Conservation (phyloP, 139 green algal genomes). For the Marvania coccoides region DNA sequence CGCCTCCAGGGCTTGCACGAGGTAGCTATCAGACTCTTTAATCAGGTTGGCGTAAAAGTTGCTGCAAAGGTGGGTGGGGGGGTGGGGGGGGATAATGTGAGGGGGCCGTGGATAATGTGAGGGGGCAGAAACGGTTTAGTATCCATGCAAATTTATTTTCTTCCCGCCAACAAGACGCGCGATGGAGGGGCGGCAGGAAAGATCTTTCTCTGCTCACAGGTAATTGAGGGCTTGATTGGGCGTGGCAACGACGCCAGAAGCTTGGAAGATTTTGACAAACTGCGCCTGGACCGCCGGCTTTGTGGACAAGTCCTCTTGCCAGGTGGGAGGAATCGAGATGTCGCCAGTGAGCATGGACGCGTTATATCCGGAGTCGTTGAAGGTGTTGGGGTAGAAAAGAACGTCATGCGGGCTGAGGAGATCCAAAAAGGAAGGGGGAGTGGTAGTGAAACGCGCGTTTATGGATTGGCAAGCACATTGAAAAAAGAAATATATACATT, state of each 20-base stretch:
- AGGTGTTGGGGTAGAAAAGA: constrained; percentile 3
- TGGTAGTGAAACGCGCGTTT: too few relatives aligned
- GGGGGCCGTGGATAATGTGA: too few relatives aligned
- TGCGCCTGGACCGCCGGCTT: constrained; percentile 7
- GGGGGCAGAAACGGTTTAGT: too few relatives aligned
- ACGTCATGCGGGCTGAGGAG: constrained; percentile 22
- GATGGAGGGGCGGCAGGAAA: too few relatives aligned
- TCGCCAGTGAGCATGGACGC: not conserved
- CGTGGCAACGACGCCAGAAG: not conserved
- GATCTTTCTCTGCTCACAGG: too few relatives aligned
- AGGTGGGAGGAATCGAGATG: not conserved
- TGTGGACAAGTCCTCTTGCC: constrained; percentile 1
- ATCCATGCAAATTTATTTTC: too few relatives aligned
- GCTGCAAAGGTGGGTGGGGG: too few relatives aligned
- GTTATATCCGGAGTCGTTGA: not conserved
- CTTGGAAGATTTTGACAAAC: not conserved
- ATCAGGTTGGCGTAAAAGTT: constrained; percentile 21
- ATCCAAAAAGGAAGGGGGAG: too few relatives aligned
- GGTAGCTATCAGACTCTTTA: constrained; percentile 1
- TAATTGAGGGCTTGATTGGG: not conserved
- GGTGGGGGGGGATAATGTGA: too few relatives aligned
- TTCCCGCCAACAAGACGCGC: too few relatives aligned
- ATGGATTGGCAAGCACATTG: too few relatives aligned
- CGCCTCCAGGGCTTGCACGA: not conserved
- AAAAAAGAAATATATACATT: too few relatives aligned